Percentiles rank a stretch among this genome's conserved stretches.
phyloP scores from a whole-genome alignment of 2,329 filamentous ascomycete genomes.

The Hypoxylon sp. region DNA sequence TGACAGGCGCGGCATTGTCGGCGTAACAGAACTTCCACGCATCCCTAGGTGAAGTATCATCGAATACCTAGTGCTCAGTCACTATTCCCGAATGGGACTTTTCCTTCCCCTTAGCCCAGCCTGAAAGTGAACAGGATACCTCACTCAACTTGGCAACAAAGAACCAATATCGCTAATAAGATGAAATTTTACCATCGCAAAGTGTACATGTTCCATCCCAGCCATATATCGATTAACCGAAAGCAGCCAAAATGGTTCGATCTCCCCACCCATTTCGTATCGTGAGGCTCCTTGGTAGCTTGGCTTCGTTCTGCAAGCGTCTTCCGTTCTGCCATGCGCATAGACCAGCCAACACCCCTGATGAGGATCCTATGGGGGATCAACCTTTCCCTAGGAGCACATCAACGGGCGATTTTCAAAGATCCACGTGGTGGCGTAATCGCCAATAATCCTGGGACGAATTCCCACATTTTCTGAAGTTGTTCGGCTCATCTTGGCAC shows the following conservation, averaged over 20 bases:
- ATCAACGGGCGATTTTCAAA: conserved; percentile 26
- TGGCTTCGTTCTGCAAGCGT: conserved; percentile 17
- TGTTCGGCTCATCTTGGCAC: conserved; percentile 21
- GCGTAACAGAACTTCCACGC: conserved; percentile 10
- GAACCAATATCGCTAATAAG: conserved; percentile 2
- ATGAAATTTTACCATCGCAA: conserved; percentile 6
- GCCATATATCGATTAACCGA: background rate
- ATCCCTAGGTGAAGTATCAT: conserved; percentile 2
- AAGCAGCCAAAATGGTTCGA: conserved; percentile 21
- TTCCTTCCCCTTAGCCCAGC: too few relatives aligned
- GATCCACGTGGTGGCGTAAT: conserved; percentile 30
- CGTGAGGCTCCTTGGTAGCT: conserved; percentile 30
- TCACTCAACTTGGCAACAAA: conserved; percentile 4
- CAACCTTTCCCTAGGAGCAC: conserved; percentile 26
- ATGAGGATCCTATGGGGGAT: conserved; percentile 25
- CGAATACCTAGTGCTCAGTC: too few relatives aligned
- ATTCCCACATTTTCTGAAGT: conserved; percentile 14
- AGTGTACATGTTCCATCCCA: background rate
- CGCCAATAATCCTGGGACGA: background rate
- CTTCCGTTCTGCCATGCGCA: conserved; percentile 5
- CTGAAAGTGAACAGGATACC: too few relatives aligned
- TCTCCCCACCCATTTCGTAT: conserved; percentile 13
- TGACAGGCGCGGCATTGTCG: conserved; percentile 16
- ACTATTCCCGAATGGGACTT: too few relatives aligned
- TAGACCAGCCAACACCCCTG: conserved; percentile 1